Conservation (phyloP, 2,329 filamentous ascomycete genomes). For the Neurospora crassa region DNA sequence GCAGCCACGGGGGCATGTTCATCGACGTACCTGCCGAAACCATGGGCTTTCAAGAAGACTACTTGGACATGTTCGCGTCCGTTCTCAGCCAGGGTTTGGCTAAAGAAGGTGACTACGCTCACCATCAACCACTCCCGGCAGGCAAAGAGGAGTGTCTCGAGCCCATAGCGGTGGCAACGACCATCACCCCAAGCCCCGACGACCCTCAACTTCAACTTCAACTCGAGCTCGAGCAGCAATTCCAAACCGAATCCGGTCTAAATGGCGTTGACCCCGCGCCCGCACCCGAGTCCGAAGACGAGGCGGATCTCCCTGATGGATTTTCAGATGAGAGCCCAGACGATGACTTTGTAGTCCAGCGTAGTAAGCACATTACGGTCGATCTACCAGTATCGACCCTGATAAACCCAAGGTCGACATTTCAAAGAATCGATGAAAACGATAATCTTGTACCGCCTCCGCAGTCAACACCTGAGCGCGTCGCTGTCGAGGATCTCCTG, state of each 20-base stretch:
- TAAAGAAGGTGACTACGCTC: background rate
- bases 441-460: slow-evolving; percentile 19
- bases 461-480: slow-evolving; percentile 19
- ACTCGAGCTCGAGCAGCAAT: background rate
- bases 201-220: background rate
- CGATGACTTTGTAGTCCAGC: background rate
- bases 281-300: background rate
- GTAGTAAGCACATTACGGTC: slow-evolving; percentile 12
- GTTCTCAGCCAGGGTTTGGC: background rate
- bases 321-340: background rate
- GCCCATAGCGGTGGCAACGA: background rate
- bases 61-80: background rate
- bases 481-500: slow-evolving; percentile 24
- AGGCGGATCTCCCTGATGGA: background rate
- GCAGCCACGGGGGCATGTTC: background rate
- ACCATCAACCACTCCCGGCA: background rate
- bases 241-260: background rate
- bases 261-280: background rate
- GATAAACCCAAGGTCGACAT: slow-evolving; percentile 18
- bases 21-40: background rate
- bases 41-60: background rate
- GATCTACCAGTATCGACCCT: slow-evolving; percentile 20
- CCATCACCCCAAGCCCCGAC: background rate
- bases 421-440: slow-evolving; percentile 8
- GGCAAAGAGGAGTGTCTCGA: background rate